phyloP scores from a whole-genome alignment of 2,329 filamentous ascomycete species.

The Davidsoniella neocaledoniae region DNA sequence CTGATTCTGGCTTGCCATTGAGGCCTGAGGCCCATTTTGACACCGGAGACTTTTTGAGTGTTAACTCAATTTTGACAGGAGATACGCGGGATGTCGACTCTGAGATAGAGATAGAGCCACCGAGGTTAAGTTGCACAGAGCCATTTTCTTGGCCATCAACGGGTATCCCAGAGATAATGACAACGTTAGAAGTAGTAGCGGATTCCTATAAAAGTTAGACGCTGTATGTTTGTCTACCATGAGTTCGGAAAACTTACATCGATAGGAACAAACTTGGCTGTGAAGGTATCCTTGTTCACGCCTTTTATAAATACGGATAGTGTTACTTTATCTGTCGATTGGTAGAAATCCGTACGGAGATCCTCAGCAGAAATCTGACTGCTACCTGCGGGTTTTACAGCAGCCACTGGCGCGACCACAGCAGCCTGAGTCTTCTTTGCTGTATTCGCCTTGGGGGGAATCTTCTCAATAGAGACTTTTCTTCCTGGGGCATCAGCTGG shows the following conservation, averaged over 20 bases:
- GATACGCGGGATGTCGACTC: constrained; percentile 48
- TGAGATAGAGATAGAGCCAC: constrained; percentile 15
- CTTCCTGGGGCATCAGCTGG: constrained; percentile 28
- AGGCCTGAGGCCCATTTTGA: constrained; percentile 46
- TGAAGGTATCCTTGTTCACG: constrained; percentile 24
- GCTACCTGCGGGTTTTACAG: not conserved
- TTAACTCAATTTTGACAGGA: constrained; percentile 65
- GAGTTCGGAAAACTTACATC: constrained; percentile 11
- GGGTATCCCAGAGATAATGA: constrained; percentile 3
- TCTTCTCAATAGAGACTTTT: constrained; percentile 24
- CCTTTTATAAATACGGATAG: constrained; percentile 28
- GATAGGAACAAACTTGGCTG: constrained; percentile 17
- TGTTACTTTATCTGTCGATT: constrained; percentile 17
- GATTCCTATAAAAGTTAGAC: not conserved
- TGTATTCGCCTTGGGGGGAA: constrained; percentile 10
- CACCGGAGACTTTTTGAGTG: constrained; percentile 46
- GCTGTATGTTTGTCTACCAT: not conserved
- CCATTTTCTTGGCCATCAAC: constrained; percentile 7
- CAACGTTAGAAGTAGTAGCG: not conserved
- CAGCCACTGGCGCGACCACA: not conserved
- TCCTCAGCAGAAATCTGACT: constrained; percentile 13
- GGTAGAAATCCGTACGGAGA: constrained; percentile 16
- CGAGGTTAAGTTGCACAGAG: not conserved
- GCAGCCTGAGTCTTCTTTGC: not conserved
- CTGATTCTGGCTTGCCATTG: not conserved